Evolutionary conservation across 768 basidiomycete species (phyloP).

Genomic region (Infundibulicybe gibba): DNA sequence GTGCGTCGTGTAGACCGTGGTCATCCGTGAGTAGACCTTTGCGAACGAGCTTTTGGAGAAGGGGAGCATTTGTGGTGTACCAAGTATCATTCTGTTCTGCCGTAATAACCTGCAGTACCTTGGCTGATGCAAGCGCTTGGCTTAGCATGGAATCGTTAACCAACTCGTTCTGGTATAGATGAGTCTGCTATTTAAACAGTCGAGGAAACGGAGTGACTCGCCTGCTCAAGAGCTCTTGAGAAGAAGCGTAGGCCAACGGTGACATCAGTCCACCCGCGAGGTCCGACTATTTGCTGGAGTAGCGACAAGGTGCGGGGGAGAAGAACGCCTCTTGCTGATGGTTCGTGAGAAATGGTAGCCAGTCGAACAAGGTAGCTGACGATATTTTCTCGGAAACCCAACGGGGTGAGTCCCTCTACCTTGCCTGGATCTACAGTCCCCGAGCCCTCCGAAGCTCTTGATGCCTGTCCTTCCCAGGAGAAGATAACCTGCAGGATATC

Average conservation of each 20-base stretch:
- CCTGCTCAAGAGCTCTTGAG: slow-evolving; percentile 78
- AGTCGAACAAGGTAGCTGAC: slow-evolving; percentile 95
- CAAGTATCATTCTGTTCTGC: slow-evolving; percentile 81
- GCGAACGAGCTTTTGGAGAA: slow-evolving; percentile 80
- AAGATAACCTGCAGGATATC: slow-evolving; percentile 92
- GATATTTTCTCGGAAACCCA: slow-evolving; percentile 82
- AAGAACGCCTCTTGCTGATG: slow-evolving; percentile 40
- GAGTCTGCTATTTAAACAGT: slow-evolving; percentile 4
- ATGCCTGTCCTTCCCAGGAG: slow-evolving; percentile 83
- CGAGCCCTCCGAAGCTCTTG: slow-evolving; percentile 19
- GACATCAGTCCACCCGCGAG: slow-evolving; percentile 87
- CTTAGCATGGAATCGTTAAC: slow-evolving; percentile 59
- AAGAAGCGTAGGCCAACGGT: slow-evolving; percentile 92
- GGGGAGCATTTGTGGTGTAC: slow-evolving; percentile 67
- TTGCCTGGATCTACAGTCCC: slow-evolving; percentile 41
- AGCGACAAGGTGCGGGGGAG: slow-evolving; percentile 62
- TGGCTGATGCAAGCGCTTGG: slow-evolving; percentile 76
- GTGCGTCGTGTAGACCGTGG: slow-evolving; percentile 69
- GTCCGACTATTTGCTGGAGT: slow-evolving; percentile 76
- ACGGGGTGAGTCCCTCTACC: slow-evolving; percentile 47
- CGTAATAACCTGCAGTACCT: slow-evolving; percentile 84
- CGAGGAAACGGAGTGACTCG: slow-evolving; percentile 25
- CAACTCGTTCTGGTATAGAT: slow-evolving; percentile 59
- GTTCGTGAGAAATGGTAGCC: slow-evolving; percentile 64
- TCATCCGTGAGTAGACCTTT: slow-evolving; percentile 87